phyloP scores from a whole-genome alignment of 179 eudicot genomes.

The Actinidia chinensis region DNA sequence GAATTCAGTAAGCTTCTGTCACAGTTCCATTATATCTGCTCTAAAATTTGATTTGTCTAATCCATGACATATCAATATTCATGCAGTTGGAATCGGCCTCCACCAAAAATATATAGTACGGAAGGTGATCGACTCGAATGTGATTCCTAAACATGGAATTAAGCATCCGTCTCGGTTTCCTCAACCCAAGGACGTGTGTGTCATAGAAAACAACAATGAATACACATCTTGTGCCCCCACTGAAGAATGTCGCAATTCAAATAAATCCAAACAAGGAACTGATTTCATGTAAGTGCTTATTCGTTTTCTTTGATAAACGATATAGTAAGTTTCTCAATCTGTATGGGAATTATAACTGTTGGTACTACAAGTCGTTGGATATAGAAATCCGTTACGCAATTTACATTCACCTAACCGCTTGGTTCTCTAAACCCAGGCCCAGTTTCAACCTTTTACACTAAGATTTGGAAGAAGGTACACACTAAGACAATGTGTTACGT shows the following conservation, averaged over 20 bases:
- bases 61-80: slow-evolving; percentile 15
- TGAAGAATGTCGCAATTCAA: slow-evolving; percentile 32
- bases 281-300: slow-evolving; percentile 46
- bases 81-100: slow-evolving; percentile 87
- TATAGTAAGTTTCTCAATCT: background rate
- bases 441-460: slow-evolving; percentile 77
- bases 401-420: background rate
- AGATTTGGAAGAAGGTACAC: slow-evolving; percentile 64
- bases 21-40: background rate
- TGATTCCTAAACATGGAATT: slow-evolving; percentile 35
- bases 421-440: slow-evolving; percentile 56
- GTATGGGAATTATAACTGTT: background rate
- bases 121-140: slow-evolving; percentile 36
- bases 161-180: slow-evolving; percentile 38
- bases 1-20: slow-evolving; percentile 57
- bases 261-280: slow-evolving; percentile 29
- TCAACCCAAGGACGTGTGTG: slow-evolving; percentile 37
- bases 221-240: slow-evolving; percentile 29
- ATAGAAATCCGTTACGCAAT: background rate
- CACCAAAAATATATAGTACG: slow-evolving; percentile 53
- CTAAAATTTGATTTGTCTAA: slow-evolving; percentile 10
- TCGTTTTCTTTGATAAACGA: background rate
- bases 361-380: background rate
- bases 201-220: slow-evolving; percentile 38
- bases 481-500: slow-evolving; percentile 14